These are phyloP conservation scores for Artemisia annua DNA, from an alignment of 129 eudicot species.

Conservation along the genomic window DNA sequence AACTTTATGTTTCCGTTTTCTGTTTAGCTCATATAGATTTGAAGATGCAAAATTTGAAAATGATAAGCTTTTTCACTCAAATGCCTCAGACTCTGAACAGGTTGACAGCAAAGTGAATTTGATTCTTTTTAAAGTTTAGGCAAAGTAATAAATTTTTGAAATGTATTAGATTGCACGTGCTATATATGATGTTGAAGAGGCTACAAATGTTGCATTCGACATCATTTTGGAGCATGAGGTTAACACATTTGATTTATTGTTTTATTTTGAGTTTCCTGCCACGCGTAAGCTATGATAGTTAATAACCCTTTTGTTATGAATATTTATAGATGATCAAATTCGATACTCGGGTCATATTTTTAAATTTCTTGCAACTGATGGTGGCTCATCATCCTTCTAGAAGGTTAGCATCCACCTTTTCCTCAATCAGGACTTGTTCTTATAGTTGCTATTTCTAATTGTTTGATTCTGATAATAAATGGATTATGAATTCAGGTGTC, in stretches of 20 bases:
- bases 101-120: slow-evolving; percentile 21
- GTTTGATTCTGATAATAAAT: not conserved
- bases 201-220: slow-evolving; percentile 68
- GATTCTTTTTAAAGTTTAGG: not conserved
- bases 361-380: slow-evolving; percentile 72
- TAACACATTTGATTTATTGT: slow-evolving; percentile 11
- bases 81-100: slow-evolving; percentile 66
- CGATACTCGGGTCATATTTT: slow-evolving; percentile 58
- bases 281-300: not conserved
- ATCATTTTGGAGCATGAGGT: slow-evolving; percentile 72
- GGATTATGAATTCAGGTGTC: slow-evolving; percentile 50
- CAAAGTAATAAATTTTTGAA: slow-evolving; percentile 21
- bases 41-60: slow-evolving; percentile 61
- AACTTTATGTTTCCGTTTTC: slow-evolving; percentile 13
- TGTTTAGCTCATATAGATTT: slow-evolving; percentile 59
- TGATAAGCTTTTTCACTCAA: slow-evolving; percentile 57
- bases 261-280: not conserved
- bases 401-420: slow-evolving; percentile 45
- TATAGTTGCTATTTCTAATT: slow-evolving; percentile 10
- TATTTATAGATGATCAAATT: slow-evolving; percentile 68
- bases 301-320: not conserved
- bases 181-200: slow-evolving; percentile 83
- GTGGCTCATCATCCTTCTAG: slow-evolving; percentile 92
- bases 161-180: slow-evolving; percentile 61
- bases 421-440: not conserved